A percentile compares a stretch with the other conserved stretches of the same genome.
These are phyloP conservation scores for Priceomyces medius DNA, from an alignment of 805 yeast species.

Conservation along the genomic window DNA sequence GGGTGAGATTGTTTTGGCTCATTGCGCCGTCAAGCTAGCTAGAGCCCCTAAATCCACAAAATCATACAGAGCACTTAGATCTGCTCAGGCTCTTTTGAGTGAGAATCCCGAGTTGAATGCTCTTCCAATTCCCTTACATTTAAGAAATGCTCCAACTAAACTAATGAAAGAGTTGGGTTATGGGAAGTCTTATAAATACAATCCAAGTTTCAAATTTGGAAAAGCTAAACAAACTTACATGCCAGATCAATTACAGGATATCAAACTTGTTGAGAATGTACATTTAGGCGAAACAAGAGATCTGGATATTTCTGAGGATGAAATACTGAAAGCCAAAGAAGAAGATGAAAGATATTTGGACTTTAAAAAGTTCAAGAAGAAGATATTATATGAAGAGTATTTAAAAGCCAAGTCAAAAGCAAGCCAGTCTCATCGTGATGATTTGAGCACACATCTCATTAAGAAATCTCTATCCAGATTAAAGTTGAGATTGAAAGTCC, in stretches of 20 bases:
- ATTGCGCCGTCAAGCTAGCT: slow-evolving; percentile 89
- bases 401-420: slow-evolving; percentile 3
- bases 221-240: slow-evolving; percentile 70
- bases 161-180: slow-evolving; percentile 89
- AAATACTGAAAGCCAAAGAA: slow-evolving; percentile 11
- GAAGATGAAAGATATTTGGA: slow-evolving; percentile 19
- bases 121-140: slow-evolving; percentile 73
- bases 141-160: slow-evolving; percentile 92
- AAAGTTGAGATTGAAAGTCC: slow-evolving; percentile 1
- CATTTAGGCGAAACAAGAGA: slow-evolving; percentile 50
- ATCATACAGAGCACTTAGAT: slow-evolving; percentile 76
- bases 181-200: slow-evolving; percentile 81
- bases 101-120: slow-evolving; percentile 59
- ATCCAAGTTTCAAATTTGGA: slow-evolving; percentile 77
- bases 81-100: slow-evolving; percentile 57
- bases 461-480: background rate
- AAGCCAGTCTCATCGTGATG: background rate
- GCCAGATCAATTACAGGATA: slow-evolving; percentile 54
- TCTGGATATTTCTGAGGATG: slow-evolving; percentile 14
- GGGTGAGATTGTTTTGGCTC: slow-evolving; percentile 84
- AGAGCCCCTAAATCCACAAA: slow-evolving; percentile 82
- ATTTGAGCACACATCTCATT: background rate
- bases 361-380: slow-evolving; percentile 14
- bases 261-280: slow-evolving; percentile 50
- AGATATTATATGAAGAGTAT: slow-evolving; percentile 6